Percentiles rank a stretch among this genome's conserved stretches.
These are phyloP conservation scores for Fraxinus xanthoxyloides DNA, from an alignment of 305 asterid species.

Conservation along the genomic window DNA sequence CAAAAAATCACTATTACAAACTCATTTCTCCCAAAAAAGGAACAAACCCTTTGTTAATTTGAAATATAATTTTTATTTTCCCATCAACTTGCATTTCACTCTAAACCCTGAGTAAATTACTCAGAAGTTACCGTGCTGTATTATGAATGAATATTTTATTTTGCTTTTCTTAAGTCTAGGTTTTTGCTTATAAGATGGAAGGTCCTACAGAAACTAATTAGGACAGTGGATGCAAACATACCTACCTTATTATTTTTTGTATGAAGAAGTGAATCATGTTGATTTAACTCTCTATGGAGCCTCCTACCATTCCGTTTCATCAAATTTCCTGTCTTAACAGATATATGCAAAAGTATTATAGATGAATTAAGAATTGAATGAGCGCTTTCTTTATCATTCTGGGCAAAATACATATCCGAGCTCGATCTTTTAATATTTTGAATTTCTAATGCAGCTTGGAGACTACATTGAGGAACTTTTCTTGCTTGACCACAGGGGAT, in stretches of 20 bases:
- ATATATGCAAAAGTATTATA: background rate
- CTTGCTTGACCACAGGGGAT: slow-evolving; percentile 94
- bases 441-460: slow-evolving; percentile 72
- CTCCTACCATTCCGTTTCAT: background rate
- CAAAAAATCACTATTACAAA: too few species aligned
- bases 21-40: too few species aligned
- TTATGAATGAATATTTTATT: background rate
- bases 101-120: background rate
- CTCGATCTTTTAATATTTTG: background rate
- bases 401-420: background rate
- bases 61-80: background rate
- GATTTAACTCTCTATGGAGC: background rate
- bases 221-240: background rate
- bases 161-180: background rate
- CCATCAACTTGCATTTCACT: background rate
- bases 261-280: background rate
- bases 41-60: background rate
- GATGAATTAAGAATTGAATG: background rate
- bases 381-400: background rate
- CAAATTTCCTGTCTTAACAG: background rate
- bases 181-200: background rate
- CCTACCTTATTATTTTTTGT: background rate
- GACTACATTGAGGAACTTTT: slow-evolving; percentile 92
- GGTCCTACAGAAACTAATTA: background rate
- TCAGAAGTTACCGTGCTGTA: background rate